Conservation (phyloP, 169 alveolate species). For the Pseudocohnilembus persalinus region DNA sequence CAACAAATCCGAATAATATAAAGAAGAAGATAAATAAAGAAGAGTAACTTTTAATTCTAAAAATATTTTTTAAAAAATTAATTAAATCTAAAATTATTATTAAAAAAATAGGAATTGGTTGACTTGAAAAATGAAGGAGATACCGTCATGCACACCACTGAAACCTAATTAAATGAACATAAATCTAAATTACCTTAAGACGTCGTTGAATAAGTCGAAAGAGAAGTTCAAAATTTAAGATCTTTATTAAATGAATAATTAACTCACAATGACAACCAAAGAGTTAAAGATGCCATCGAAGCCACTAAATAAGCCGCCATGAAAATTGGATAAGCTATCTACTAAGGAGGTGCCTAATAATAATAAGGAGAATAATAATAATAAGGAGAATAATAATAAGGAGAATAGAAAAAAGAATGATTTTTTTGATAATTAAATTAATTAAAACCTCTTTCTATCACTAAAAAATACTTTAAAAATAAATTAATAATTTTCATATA, state of each 20-base stretch:
- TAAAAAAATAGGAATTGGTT: conserved; percentile 44
- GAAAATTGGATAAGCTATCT: conserved; percentile 68
- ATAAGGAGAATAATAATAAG: not conserved
- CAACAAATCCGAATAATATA: conserved; percentile 95
- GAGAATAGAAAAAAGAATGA: conserved; percentile 22
- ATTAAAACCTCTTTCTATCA: no score
- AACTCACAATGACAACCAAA: conserved; percentile 44
- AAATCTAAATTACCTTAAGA: conserved; percentile 52
- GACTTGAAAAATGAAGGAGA: conserved; percentile 79
- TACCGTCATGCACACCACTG: conserved; percentile 59
- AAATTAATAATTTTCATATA: no score
- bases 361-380: conserved; percentile 20
- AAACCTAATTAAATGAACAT: conserved; percentile 61
- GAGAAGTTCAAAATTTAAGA: conserved; percentile 50
- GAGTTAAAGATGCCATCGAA: conserved; percentile 59
- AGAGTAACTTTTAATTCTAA: conserved; percentile 34
- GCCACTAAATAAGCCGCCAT: conserved; percentile 61
- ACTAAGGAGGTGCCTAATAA: conserved; percentile 21
- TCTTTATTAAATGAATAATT: conserved; percentile 33
- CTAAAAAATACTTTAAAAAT: no score
- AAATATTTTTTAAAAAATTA: no score
- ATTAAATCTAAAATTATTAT: no score
- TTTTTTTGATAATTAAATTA: no score
- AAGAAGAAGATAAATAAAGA: conserved; percentile 93
- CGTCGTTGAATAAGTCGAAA: conserved; percentile 59